Conservation (phyloP, 129 eudicot genomes). For the Escallonia herrerae region DNA sequence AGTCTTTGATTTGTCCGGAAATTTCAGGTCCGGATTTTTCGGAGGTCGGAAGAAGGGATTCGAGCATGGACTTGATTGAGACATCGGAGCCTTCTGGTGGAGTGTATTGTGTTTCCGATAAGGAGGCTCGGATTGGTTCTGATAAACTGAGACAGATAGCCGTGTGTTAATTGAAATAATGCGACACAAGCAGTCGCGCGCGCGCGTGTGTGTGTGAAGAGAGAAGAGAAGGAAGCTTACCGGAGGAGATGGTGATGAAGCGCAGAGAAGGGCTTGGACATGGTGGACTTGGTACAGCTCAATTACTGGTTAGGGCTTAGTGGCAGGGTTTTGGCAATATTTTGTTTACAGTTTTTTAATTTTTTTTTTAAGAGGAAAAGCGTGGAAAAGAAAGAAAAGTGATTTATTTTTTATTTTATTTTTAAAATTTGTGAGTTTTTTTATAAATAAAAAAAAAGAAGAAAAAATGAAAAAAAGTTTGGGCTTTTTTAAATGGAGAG, state of each 20-base stretch:
- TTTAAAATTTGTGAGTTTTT: too few species aligned
- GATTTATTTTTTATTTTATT: too few species aligned
- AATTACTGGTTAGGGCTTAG: background rate
- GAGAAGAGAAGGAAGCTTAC: slow-evolving; percentile 24
- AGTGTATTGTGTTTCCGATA: slow-evolving; percentile 35
- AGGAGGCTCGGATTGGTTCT: slow-evolving; percentile 35
- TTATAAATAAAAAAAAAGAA: too few species aligned
- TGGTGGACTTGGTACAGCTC: slow-evolving; percentile 6
- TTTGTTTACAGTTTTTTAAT: too few species aligned
- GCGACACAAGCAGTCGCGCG: background rate
- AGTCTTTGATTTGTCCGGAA: slow-evolving; percentile 27
- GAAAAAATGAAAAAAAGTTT: too few species aligned
- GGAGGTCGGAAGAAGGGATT: slow-evolving; percentile 44
- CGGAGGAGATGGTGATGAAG: slow-evolving; percentile 29
- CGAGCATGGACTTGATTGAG: slow-evolving; percentile 60
- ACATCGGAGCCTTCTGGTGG: slow-evolving; percentile 48
- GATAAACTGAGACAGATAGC: slow-evolving; percentile 40
- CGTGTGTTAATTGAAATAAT: slow-evolving; percentile 4
- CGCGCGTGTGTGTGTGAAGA: background rate
- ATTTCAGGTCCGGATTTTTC: slow-evolving; percentile 5
- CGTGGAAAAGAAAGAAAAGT: too few species aligned
- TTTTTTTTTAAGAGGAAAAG: too few species aligned
- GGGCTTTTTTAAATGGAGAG: too few species aligned
- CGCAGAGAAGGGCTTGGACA: slow-evolving; percentile 34
- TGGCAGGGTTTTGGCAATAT: too few species aligned